These are phyloP conservation scores for Ceratorhiza oryzae-sativae DNA, from an alignment of 1,284 basidiomycete species.

Conservation along the genomic window DNA sequence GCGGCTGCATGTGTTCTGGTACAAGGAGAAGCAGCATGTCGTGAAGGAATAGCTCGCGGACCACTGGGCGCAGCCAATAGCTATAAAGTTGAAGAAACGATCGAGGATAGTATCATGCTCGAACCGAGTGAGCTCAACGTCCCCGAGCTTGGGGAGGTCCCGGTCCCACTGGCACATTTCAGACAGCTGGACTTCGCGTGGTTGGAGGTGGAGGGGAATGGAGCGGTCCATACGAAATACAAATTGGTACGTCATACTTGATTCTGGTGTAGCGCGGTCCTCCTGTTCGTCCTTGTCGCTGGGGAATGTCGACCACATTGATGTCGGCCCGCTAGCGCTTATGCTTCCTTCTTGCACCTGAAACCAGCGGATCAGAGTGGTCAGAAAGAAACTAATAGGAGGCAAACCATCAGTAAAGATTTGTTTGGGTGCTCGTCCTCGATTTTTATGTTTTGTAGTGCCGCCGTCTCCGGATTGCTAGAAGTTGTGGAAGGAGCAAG, in stretches of 20 bases:
- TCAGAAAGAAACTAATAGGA: not conserved
- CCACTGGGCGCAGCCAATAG: constrained; percentile 60
- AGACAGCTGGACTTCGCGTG: constrained; percentile 14
- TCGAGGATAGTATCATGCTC: constrained; percentile 55
- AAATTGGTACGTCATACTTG: not conserved
- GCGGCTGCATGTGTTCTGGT: not conserved
- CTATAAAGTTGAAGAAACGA: constrained; percentile 66
- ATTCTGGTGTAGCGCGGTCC: not conserved
- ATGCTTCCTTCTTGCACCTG: constrained; percentile 29
- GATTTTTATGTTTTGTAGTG: not conserved
- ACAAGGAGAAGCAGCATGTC: constrained; percentile 57
- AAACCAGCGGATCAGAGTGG: not conserved
- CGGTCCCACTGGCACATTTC: constrained; percentile 22
- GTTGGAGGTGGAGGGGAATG: constrained; percentile 17
- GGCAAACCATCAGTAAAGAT: constrained; percentile 9
- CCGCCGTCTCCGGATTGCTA: not conserved
- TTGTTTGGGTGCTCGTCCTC: constrained; percentile 1
- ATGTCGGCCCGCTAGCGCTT: constrained; percentile 27
- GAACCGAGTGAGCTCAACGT: constrained; percentile 34
- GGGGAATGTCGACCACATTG: constrained; percentile 35
- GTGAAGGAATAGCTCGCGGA: constrained; percentile 61
- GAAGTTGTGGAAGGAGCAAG: not conserved
- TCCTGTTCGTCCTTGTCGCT: not conserved
- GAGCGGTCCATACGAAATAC: constrained; percentile 6
- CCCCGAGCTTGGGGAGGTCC: not conserved